Conservation (phyloP, 2,329 filamentous ascomycete species). For the Blastomyces gilchristii region DNA sequence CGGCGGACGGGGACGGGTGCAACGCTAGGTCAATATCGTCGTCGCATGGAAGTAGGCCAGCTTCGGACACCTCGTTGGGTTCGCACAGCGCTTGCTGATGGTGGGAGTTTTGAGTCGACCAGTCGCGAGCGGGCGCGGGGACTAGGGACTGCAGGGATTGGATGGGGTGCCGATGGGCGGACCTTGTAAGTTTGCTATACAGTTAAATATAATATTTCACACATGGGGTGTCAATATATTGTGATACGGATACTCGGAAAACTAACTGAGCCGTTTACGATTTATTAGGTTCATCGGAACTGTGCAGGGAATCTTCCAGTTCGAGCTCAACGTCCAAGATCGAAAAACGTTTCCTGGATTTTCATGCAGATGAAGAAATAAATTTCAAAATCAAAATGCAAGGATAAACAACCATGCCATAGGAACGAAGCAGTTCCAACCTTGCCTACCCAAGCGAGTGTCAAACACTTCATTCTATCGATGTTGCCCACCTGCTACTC, state of each 20-base stretch:
- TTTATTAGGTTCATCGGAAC: slow-evolving; percentile 37
- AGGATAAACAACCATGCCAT: background rate
- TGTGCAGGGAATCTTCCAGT: slow-evolving; percentile 40
- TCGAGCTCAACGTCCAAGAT: slow-evolving; percentile 37
- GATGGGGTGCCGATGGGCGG: slow-evolving; percentile 39
- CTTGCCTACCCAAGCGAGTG: background rate
- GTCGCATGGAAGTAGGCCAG: slow-evolving; percentile 27
- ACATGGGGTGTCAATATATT: no score
- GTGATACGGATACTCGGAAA: background rate
- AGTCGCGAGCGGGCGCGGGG: slow-evolving; percentile 30
- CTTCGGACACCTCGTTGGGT: slow-evolving; percentile 31
- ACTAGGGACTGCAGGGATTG: slow-evolving; percentile 37
- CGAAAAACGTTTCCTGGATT: slow-evolving; percentile 40
- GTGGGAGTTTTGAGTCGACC: slow-evolving; percentile 24
- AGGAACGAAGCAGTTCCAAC: background rate
- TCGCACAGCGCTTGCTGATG: slow-evolving; percentile 28
- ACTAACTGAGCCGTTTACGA: slow-evolving; percentile 10
- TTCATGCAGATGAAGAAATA: slow-evolving; percentile 28
- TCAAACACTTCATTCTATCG: background rate
- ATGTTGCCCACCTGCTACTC: background rate
- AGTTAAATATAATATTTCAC: background rate
- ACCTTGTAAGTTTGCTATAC: slow-evolving; percentile 32
- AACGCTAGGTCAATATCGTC: slow-evolving; percentile 27
- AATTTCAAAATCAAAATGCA: background rate
- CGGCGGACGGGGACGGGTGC: slow-evolving; percentile 22